Base-by-base conservation (phyloP, 495 filamentous ascomycete genomes). In the Xylaria longipes region DNA sequence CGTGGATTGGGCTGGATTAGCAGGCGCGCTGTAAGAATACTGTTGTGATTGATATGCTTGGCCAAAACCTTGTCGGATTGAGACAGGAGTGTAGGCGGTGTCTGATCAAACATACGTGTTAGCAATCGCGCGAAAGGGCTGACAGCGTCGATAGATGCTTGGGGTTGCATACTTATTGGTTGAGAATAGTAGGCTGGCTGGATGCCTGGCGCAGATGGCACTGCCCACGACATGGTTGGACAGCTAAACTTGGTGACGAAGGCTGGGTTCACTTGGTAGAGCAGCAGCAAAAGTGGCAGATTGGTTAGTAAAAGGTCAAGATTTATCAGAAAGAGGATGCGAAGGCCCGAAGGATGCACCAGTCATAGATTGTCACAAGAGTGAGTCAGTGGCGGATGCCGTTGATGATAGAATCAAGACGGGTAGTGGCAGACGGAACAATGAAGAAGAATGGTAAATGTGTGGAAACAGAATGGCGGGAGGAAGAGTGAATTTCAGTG, bases 81-180 rank as follows among this genome's bases (percentile, higher is more conserved):
- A 78, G 35, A 90, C 86, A 62, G 88, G 70, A 41, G 83, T 87
- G 76, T 84, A 91, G 39, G 87, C 85, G 39, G 84, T 72, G 50
- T 75, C 83, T 82, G 65, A 41, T 46, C 69, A 45, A 65, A 25
- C 35, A 46, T 22, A 68, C 77, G 61, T 74, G 78, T 79, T 73
- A 80, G 77, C 37, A 78, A 31, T 56, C 17, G 33, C n/a, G 35
- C 50, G 41, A 27, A 46, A 33, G 17, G 68, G 37, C 8, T 1
- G 54, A 7, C 25, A 60, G 7, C 22, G 33, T 7, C 17, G 43
- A 70, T 45, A 60, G 7, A 66, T n/a, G 41, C 63, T 22, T 27
- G 11, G 75, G 14, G 52, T 41, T 48, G 9, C 80, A 33, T 75
- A 81, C 80, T 76, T 14, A 73, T 68, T 12, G 70, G 33, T 67